Evolutionary conservation across 1,284 basidiomycete species (phyloP).

Genomic region (Fomes fomentarius): DNA sequence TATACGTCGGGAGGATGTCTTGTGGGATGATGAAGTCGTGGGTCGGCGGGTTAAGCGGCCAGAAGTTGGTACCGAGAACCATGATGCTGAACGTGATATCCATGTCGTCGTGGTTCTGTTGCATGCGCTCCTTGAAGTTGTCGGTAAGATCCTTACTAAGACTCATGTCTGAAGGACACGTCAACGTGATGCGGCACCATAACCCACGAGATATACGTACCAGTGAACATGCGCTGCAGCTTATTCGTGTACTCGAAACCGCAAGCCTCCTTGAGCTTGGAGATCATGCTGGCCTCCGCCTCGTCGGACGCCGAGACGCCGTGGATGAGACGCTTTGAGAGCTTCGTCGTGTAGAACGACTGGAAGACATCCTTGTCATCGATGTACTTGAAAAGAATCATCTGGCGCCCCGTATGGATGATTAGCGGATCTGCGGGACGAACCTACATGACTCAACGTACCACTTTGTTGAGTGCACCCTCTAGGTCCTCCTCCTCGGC

Average conservation of each 20-base stretch:
- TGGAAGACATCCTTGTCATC: constrained; percentile 99
- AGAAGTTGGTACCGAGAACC: constrained; percentile 96
- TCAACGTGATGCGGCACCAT: constrained; percentile 7
- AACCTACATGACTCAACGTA: constrained; percentile 40
- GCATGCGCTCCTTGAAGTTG: constrained; percentile 94
- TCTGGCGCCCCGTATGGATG: constrained; percentile 49
- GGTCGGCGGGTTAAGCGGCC: constrained; percentile 86
- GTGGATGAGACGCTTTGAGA: constrained; percentile 94
- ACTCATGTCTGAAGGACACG: constrained; percentile 75
- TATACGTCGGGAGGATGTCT: constrained; percentile 87
- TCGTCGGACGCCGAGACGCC: constrained; percentile 95
- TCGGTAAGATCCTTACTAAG: constrained; percentile 96
- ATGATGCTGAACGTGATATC: constrained; percentile 93
- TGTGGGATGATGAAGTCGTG: constrained; percentile 91
- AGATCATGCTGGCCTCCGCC: constrained; percentile 97
- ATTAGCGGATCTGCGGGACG: background rate
- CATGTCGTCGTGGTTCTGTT: constrained; percentile 81
- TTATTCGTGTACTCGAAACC: constrained; percentile 99
- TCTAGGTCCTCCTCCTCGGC: constrained; percentile 92
- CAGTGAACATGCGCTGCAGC: constrained; percentile 97
- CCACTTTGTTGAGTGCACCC: constrained; percentile 88
- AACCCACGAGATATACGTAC: constrained; percentile 42
- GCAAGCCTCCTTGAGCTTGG: constrained; percentile 97
- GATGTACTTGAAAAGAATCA: constrained; percentile 99
- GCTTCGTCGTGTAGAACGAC: constrained; percentile 97